Percentiles rank a stretch among this genome's conserved stretches.
Conservation (phyloP, 306 rosid species). For the Sophora flavescens region DNA sequence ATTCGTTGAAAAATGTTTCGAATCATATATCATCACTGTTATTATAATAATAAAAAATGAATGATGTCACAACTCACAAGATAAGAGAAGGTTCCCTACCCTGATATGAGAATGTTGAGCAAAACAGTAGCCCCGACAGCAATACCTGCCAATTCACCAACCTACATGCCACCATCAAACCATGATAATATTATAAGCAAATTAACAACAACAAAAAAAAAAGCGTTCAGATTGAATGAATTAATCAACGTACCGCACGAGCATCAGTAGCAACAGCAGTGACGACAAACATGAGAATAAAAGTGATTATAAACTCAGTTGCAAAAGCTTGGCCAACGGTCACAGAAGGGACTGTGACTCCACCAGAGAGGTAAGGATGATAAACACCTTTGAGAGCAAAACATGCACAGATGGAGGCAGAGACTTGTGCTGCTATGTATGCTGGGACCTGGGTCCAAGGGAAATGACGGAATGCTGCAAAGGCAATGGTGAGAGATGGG, state of each 20-base stretch:
- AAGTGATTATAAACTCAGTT: slow-evolving; percentile 84
- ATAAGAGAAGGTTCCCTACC: slow-evolving; percentile 54
- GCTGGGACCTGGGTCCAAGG: slow-evolving; percentile 94
- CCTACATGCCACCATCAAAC: slow-evolving; percentile 46
- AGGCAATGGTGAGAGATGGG: slow-evolving; percentile 93
- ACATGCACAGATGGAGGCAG: slow-evolving; percentile 81
- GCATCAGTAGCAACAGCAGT: slow-evolving; percentile 97
- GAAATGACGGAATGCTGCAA: slow-evolving; percentile 82
- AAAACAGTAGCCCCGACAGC: slow-evolving; percentile 93
- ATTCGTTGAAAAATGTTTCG: no score
- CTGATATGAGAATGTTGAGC: slow-evolving; percentile 86
- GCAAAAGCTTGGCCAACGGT: slow-evolving; percentile 76
- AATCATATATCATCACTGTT: no score
- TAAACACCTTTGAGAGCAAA: slow-evolving; percentile 80
- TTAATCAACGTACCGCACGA: slow-evolving; percentile 63
- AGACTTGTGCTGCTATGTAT: slow-evolving; percentile 80
- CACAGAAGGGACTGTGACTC: slow-evolving; percentile 78
- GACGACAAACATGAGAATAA: slow-evolving; percentile 84
- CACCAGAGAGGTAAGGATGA: slow-evolving; percentile 83
- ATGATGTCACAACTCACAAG: neutral
- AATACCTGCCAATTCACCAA: slow-evolving; percentile 91
- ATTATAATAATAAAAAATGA: neutral
- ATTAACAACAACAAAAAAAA: neutral
- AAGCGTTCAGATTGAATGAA: neutral
- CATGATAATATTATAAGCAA: neutral